Evolutionary conservation across 805 yeast genomes (phyloP).

Genomic region (Ogataea trehalophila): DNA sequence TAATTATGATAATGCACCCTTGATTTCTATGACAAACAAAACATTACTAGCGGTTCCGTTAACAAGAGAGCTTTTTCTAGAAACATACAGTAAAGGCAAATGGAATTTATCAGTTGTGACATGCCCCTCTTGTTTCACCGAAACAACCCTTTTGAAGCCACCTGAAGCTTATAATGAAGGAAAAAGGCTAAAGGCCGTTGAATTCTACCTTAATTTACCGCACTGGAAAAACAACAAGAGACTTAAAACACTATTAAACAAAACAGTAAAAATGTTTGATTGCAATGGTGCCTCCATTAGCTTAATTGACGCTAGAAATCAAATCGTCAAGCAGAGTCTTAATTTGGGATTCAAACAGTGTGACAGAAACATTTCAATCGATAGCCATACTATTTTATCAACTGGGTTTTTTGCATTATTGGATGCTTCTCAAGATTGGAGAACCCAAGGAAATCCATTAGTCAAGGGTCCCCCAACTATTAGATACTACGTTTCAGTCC

Average conservation of each 20-base stretch:
- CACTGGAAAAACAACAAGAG: constrained; percentile 45
- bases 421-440: constrained; percentile 69
- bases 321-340: constrained; percentile 45
- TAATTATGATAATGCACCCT: background rate
- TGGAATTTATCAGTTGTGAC: constrained; percentile 51
- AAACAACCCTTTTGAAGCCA: constrained; percentile 47
- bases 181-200: constrained; percentile 40
- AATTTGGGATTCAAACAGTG: constrained; percentile 45
- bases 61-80: constrained; percentile 51
- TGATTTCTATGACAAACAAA: constrained; percentile 14
- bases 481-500: constrained; percentile 62
- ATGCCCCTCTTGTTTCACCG: constrained; percentile 50
- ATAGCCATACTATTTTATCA: constrained; percentile 65
- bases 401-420: constrained; percentile 46
- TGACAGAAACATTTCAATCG: constrained; percentile 55
- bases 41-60: constrained; percentile 30
- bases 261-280: constrained; percentile 37
- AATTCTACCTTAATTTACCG: constrained; percentile 31
- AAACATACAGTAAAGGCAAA: constrained; percentile 50
- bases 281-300: constrained; percentile 56
- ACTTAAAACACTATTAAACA: constrained; percentile 35
- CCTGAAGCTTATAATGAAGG: constrained; percentile 55
- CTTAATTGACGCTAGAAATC: constrained; percentile 44
- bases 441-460: constrained; percentile 57
- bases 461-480: constrained; percentile 58